Evolutionary conservation across 1,284 basidiomycete species (phyloP).

Genomic region (Ceratobasidium papillatum): DNA sequence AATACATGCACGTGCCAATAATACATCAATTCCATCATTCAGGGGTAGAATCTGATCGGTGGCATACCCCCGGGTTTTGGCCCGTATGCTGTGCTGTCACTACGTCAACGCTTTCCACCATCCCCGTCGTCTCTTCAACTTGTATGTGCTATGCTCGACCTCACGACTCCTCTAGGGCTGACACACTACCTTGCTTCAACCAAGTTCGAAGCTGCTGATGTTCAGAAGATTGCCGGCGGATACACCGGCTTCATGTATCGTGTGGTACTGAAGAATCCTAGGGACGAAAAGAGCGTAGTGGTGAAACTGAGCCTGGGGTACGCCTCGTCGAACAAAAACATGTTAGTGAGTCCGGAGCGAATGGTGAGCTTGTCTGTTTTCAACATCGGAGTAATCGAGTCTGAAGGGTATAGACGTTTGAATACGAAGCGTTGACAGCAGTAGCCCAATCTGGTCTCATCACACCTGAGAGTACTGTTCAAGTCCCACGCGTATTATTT

Average conservation of each 20-base stretch:
- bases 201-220: neutral
- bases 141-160: too few relatives aligned
- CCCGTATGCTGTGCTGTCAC: too few relatives aligned
- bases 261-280: neutral
- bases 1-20: too few relatives aligned
- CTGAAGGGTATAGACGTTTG: neutral
- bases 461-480: neutral
- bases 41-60: too few relatives aligned
- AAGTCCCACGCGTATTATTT: neutral
- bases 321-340: neutral
- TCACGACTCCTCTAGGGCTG: neutral
- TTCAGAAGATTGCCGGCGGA: neutral
- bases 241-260: neutral
- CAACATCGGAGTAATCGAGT: neutral
- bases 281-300: neutral
- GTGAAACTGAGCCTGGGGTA: neutral
- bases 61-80: too few relatives aligned
- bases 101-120: too few relatives aligned
- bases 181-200: neutral
- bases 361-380: neutral
- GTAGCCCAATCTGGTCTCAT: neutral
- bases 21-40: too few relatives aligned
- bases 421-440: constrained; percentile 1
- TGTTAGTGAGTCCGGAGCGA: neutral
- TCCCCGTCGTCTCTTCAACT: too few relatives aligned